Conservation (phyloP, 148 eudicot genomes). For the Rhododendron williamsianum region DNA sequence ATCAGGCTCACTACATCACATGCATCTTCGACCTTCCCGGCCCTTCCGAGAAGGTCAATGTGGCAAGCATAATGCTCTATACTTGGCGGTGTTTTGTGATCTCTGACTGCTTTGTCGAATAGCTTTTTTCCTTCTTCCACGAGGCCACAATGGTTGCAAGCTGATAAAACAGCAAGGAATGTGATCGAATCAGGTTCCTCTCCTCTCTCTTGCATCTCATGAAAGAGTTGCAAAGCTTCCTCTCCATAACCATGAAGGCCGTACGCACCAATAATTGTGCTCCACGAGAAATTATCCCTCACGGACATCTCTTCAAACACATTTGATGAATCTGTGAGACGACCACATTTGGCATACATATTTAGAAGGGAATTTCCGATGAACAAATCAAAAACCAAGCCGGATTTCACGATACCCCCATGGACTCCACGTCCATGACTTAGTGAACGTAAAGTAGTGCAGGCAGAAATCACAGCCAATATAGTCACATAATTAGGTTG, state of each 20-base stretch:
- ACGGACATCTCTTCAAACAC: constrained; percentile 25
- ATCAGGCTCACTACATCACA: constrained; percentile 31
- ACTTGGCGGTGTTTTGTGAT: constrained; percentile 3
- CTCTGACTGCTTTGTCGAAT: constrained; percentile 20
- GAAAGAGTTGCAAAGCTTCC: constrained; percentile 29
- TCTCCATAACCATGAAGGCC: constrained; percentile 36
- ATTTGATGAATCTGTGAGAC: constrained; percentile 21
- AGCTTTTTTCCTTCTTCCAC: constrained; percentile 35
- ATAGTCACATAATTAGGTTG: constrained; percentile 36
- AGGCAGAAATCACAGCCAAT: constrained; percentile 38
- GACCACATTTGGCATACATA: constrained; percentile 50
- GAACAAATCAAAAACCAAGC: constrained; percentile 17
- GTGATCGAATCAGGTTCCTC: constrained; percentile 31
- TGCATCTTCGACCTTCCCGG: constrained; percentile 46
- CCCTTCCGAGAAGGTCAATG: constrained; percentile 45
- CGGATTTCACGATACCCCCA: constrained; percentile 24
- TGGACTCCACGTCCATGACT: constrained; percentile 31
- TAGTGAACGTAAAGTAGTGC: constrained; percentile 26
- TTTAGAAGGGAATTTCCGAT: constrained; percentile 37
- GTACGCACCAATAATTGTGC: constrained; percentile 30
- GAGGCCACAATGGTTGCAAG: constrained; percentile 47
- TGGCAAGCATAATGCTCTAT: constrained; percentile 47
- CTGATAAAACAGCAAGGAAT: constrained; percentile 36
- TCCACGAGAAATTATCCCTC: constrained; percentile 39
- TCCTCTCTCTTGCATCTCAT: constrained; percentile 28